Base-by-base conservation (phyloP, 2,329 filamentous ascomycete genomes). In the Aspergillus brasiliensis region DNA sequence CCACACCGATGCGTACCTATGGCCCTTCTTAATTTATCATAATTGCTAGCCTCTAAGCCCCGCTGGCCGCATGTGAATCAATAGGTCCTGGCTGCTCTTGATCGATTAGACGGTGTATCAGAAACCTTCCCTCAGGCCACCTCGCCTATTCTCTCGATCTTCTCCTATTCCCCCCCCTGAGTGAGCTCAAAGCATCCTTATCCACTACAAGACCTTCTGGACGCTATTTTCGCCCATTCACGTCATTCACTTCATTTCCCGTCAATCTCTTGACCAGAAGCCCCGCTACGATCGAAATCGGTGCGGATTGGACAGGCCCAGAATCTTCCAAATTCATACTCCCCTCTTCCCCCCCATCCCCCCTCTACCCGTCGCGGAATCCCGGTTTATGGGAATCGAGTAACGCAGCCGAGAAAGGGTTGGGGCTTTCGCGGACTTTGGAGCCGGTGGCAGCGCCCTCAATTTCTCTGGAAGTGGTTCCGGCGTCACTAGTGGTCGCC, bases 341-440 rank as follows among this genome's bases (percentile, higher is more conserved):
- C 42, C 19, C 25, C 31, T 46, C 21, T 28, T n/a, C n/a, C n/a
- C n/a, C n/a, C n/a, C n/a, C n/a, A n/a, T n/a, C n/a, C n/a, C n/a
- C n/a, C 51, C 55, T 58, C 56, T 44, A 42, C 40, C 55, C 31
- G 42, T 51, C 25, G 19, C 55, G 28, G 55, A 51, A 49, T 56
- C 47, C 57, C 60, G 58, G 59, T 65, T 62, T 60, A 68, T 62
- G 65, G 61, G 57, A 62, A 58, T 56, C 56, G 31, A 59, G 40
- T 59, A 66, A 60, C 49, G 49, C 61, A 49, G 53, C 44, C 46
- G 52, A 54, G 54, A 51, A 62, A 48, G 38, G 55, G 38, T 27
- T 58, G 48, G 59, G 25, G 44, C 48, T 57, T 47, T 48, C 51
- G 53, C 44, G 38, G 52, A 51, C 19, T 56, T 51, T 56, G 60